Percentiles rank a stretch among this genome's conserved stretches.
phyloP scores from a whole-genome alignment of 1,284 basidiomycete species.

The Athelia psychrophila region DNA sequence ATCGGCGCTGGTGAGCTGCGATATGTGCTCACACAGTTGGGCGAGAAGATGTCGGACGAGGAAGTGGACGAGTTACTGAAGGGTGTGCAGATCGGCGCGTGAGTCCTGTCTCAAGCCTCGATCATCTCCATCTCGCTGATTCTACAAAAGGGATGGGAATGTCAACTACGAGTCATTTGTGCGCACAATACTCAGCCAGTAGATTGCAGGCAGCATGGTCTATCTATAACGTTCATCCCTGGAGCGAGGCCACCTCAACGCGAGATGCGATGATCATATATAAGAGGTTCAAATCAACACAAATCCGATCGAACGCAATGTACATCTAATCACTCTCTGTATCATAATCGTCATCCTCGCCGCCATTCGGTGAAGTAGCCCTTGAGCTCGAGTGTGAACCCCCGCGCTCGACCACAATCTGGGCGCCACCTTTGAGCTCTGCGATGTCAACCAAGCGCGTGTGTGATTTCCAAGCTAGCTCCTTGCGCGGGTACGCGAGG shows the following conservation, averaged over 20 bases:
- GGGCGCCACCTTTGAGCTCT: slow-evolving; percentile 59
- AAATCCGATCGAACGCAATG: background rate
- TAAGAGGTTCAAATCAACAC: background rate
- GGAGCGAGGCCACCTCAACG: background rate
- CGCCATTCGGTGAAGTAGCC: slow-evolving; percentile 2
- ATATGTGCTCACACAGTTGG: slow-evolving; percentile 94
- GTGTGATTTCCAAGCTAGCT: slow-evolving; percentile 52
- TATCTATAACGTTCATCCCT: background rate
- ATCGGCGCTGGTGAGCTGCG: slow-evolving; percentile 92
- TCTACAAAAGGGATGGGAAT: slow-evolving; percentile 78
- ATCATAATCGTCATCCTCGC: slow-evolving; percentile 54
- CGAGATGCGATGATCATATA: background rate
- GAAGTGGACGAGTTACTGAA: slow-evolving; percentile 98
- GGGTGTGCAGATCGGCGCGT: slow-evolving; percentile 87
- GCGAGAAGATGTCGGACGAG: slow-evolving; percentile 97
- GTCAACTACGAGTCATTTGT: slow-evolving; percentile 98
- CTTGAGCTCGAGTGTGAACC: slow-evolving; percentile 14
- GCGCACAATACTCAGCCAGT: slow-evolving; percentile 87
- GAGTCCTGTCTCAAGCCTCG: slow-evolving; percentile 29
- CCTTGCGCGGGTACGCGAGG: slow-evolving; percentile 66
- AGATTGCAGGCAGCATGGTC: slow-evolving; percentile 8
- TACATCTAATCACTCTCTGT: slow-evolving; percentile 50
- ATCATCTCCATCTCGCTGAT: slow-evolving; percentile 14
- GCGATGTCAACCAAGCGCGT: slow-evolving; percentile 46
- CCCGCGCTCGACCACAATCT: slow-evolving; percentile 64